Evolutionary conservation across 2,329 filamentous ascomycete genomes (phyloP), one percentile per base, ranked within the genome.

Genomic region (Fusarium virguliforme): DNA sequence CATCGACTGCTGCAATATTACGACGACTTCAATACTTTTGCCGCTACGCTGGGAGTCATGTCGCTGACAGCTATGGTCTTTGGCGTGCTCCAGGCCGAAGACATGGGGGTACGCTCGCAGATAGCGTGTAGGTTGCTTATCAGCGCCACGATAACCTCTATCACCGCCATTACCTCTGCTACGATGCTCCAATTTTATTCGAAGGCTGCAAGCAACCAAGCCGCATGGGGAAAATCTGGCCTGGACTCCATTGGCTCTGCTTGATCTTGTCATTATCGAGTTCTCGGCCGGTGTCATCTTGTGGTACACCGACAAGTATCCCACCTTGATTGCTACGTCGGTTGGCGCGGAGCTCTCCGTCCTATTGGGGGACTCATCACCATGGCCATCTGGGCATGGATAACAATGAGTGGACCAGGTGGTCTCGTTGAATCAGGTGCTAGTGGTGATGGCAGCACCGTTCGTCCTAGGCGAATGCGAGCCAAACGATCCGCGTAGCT

Each of bases 401-500:
- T 13, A 30, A 7, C 6, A n/a, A 34, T 51, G 26, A 50, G 46
- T 32, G 8, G 4, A 32, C 22, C 1, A 10, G 46, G 46, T 28
- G 28, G 28, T 5, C 28, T 5, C 28, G 28, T 30, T 30, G 48
- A 57, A 56, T 40, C 62, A 60, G 58, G 18, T 13, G 40, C 10
- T 8, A 41, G 13, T 5, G 5, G 40, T 24, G 18, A 41, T 6
- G 40, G 6, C 12, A 41, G 18, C 3, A 41, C 9, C 9, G 18
- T 41, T 13, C 18, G 18, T 10, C 37, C 37, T 22, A 24, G 38
- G 38, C 38, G 38, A 41, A 24, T 24, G 6, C 38, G 38, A 41
- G 38, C 38, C 18, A 41, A 41, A 41, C 34, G 34, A 4, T 6
- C 53, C 62, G 60, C 56, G 28, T 58, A 46, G 35, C 13, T 43